A percentile compares a stretch with the other conserved stretches of the same genome.
These are phyloP conservation scores for Phialophora macrospora DNA, from an alignment of 2,329 filamentous ascomycete genomes.

Conservation along the genomic window DNA sequence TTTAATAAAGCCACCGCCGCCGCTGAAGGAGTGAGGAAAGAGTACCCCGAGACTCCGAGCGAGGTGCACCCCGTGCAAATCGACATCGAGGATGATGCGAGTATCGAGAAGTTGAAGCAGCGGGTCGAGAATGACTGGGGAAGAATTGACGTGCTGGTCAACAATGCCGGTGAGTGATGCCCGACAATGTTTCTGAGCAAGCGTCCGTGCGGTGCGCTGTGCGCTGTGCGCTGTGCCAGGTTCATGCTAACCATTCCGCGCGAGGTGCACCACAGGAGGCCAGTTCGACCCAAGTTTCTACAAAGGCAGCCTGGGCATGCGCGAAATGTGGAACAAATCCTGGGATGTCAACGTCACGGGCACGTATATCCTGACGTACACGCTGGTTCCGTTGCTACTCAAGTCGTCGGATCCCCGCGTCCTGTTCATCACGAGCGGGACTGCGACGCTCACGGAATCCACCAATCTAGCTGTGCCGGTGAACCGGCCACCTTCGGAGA, in stretches of 20 bases:
- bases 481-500: constrained; percentile 50
- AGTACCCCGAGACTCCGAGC: constrained; percentile 50
- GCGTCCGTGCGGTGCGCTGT: too few relatives aligned
- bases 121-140: constrained; percentile 43
- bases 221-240: too few relatives aligned
- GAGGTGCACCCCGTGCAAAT: constrained; percentile 52
- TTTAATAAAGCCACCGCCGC: constrained; percentile 58
- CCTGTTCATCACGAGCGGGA: constrained; percentile 57
- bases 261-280: constrained; percentile 18
- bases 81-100: constrained; percentile 60
- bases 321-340: constrained; percentile 53
- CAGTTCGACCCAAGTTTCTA: constrained; percentile 43
- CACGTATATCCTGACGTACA: constrained; percentile 52
- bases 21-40: constrained; percentile 48
- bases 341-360: constrained; percentile 60
- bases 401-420: constrained; percentile 54
- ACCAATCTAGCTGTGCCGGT: constrained; percentile 40
- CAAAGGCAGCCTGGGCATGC: constrained; percentile 42
- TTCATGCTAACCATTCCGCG: not conserved
- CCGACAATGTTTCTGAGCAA: not conserved
- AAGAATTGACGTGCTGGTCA: constrained; percentile 33
- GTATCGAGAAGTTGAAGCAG: constrained; percentile 55
- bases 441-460: constrained; percentile 45
- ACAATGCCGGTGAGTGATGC: constrained; percentile 32
- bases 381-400: constrained; percentile 60